phyloP scores from a whole-genome alignment of 2,329 filamentous ascomycete species.

The Truncatella angustata region DNA sequence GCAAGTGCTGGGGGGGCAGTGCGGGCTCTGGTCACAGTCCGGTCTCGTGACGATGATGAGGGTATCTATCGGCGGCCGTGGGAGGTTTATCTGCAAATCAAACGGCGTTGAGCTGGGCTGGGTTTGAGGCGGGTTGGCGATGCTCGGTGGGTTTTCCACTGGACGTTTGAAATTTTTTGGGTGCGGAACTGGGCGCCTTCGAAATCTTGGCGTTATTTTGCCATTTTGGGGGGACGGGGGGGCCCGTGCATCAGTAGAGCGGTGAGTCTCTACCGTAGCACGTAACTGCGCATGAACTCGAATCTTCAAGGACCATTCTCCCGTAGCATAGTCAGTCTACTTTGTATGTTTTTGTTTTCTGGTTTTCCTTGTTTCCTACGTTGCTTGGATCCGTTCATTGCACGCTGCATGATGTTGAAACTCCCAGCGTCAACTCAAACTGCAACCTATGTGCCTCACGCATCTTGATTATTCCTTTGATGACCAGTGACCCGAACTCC shows the following conservation, averaged over 20 bases:
- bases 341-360: too few species aligned
- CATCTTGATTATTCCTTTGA: too few species aligned
- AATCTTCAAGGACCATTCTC: background rate
- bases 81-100: too few species aligned
- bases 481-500: too few species aligned
- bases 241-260: background rate
- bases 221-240: too few species aligned
- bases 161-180: conserved; percentile 6
- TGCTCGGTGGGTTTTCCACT: background rate
- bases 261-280: background rate
- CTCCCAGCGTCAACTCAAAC: too few species aligned
- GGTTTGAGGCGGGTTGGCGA: background rate
- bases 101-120: background rate
- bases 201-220: conserved; percentile 11
- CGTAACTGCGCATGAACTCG: background rate
- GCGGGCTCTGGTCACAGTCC: background rate
- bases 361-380: too few species aligned
- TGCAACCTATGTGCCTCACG: too few species aligned
- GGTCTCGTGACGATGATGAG: background rate
- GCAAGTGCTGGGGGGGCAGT: background rate
- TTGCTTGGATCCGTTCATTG: too few species aligned
- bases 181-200: conserved; percentile 6
- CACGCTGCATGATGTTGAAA: too few species aligned
- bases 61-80: background rate
- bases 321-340: too few species aligned